Percentiles rank a stretch among this genome's conserved stretches.
phyloP scores from a whole-genome alignment of 2,329 filamentous ascomycete species.

The Aureobasidium pullulans region DNA sequence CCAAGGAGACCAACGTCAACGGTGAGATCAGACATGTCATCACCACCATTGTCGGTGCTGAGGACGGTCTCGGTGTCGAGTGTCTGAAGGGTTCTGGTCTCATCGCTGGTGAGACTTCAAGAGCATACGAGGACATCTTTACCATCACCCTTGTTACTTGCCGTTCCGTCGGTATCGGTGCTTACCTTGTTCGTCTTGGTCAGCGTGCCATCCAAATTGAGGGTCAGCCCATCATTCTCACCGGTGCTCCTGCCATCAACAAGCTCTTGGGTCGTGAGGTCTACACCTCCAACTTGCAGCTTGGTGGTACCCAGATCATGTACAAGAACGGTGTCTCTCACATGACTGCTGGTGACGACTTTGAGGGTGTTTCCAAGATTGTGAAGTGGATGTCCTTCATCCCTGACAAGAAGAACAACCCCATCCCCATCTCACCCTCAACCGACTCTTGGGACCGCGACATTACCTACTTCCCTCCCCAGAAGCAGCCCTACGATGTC shows the following conservation, averaged over 20 bases:
- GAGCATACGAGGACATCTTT: conserved; percentile 98
- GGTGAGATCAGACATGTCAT: conserved; percentile 92
- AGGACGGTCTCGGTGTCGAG: conserved; percentile 95
- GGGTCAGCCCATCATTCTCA: conserved; percentile 97
- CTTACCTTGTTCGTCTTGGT: conserved; percentile 94
- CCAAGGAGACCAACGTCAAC: conserved; percentile 76
- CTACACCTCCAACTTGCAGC: conserved; percentile 97
- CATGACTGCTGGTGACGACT: conserved; percentile 96
- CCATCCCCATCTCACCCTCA: conserved; percentile 84
- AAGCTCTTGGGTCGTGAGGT: conserved; percentile 96
- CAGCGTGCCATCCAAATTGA: conserved; percentile 99
- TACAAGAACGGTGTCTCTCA: conserved; percentile 99
- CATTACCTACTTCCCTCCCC: conserved; percentile 69
- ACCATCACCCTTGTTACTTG: conserved; percentile 96
- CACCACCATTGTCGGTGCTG: conserved; percentile 82
- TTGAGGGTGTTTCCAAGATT: conserved; percentile 95
- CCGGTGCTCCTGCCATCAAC: conserved; percentile 94
- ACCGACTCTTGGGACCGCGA: conserved; percentile 90
- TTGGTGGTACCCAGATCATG: conserved; percentile 99
- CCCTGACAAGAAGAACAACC: conserved; percentile 87
- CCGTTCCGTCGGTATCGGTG: conserved; percentile 97
- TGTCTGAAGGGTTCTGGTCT: conserved; percentile 94
- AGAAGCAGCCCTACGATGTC: conserved; percentile 84
- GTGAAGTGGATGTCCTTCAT: conserved; percentile 97
- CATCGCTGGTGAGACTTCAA: conserved; percentile 93